Base-by-base conservation (phyloP, 208 protist genomes). In the Leishmania guyanensis region DNA sequence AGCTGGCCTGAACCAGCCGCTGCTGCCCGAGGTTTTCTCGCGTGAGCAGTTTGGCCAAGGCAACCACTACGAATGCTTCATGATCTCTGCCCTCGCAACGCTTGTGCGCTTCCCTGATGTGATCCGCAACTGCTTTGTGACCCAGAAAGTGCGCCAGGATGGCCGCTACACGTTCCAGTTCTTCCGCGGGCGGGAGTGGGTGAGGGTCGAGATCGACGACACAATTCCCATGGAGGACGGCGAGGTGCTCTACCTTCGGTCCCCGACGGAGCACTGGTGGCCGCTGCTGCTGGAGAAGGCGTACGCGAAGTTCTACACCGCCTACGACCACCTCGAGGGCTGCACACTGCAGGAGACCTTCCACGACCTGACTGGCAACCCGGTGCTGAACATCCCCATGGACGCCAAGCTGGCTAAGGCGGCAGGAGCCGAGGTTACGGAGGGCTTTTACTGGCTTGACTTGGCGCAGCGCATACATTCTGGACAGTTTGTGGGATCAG, bases 261-360 rank as follows among this genome's bases (percentile, higher is more conserved):
- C 90, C 12, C 93, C 92, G 26, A 92, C 87, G 12, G 88, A 89
- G 80, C 91, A 93, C 79, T 94, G 90, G 90, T 98, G 92, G 87
- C 93, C 94, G 36, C 83, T 96, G 70, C 85, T 97, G 75, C 85
- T 97, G 76, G 93, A 97, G 88, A 97, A 97, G 91, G 94, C 94
- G 48, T 97, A 97, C 84, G 94, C 94, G 51, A 97, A 97, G 83
- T 96, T 97, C 84, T 93, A 95, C 85, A 91, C 89, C 56, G 79
- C 82, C 43, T 98, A 96, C 84, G 84, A 90, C 62, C 82, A 91
- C 56, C 82, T 98, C 4, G 91, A 95, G 6, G 90, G 91, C 56
- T 96, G 93, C 81, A 95, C 89, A 16, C 86, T 92, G 43, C 87
- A 91, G 76, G 93, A 98, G 79, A 88, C 91, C 10, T 89, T 94